Percentiles rank a stretch among this genome's conserved stretches.
phyloP scores from a whole-genome alignment of 352 stramenopile genomes.

The Hyaloperonospora brassicae region DNA sequence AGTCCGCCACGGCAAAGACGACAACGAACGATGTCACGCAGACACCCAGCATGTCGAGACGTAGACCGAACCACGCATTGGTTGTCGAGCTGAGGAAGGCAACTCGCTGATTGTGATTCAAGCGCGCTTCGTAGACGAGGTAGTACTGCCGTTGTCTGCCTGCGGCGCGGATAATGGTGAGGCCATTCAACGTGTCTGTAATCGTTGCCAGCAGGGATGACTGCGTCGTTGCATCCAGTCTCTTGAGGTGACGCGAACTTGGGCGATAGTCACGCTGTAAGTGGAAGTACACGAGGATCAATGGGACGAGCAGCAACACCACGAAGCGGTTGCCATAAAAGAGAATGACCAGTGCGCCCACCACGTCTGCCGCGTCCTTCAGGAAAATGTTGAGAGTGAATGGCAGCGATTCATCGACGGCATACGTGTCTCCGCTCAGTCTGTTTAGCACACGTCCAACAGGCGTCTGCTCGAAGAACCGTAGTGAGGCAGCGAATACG shows the following conservation, averaged over 20 bases:
- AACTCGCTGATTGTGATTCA: slow-evolving; percentile 68
- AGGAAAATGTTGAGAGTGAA: slow-evolving; percentile 88
- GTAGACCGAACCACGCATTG: slow-evolving; percentile 74
- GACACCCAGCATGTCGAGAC: slow-evolving; percentile 78
- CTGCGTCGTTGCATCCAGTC: slow-evolving; percentile 61
- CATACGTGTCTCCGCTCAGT: slow-evolving; percentile 74
- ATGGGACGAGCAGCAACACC: slow-evolving; percentile 57
- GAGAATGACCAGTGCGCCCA: slow-evolving; percentile 66
- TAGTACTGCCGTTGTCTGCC: slow-evolving; percentile 38
- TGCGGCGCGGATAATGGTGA: slow-evolving; percentile 56
- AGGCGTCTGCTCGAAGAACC: slow-evolving; percentile 67
- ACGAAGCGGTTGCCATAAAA: slow-evolving; percentile 75
- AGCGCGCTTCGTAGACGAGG: slow-evolving; percentile 27
- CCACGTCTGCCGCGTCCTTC: slow-evolving; percentile 65
- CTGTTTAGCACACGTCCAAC: slow-evolving; percentile 67
- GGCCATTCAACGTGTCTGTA: slow-evolving; percentile 66
- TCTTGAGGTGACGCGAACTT: slow-evolving; percentile 61
- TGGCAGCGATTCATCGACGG: slow-evolving; percentile 79
- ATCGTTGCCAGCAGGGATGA: slow-evolving; percentile 69
- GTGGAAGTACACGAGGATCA: slow-evolving; percentile 57
- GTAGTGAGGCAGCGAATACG: slow-evolving; percentile 49
- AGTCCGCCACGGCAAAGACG: slow-evolving; percentile 68
- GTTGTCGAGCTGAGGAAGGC: slow-evolving; percentile 71
- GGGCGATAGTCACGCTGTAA: slow-evolving; percentile 63
- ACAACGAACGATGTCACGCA: slow-evolving; percentile 77